Evolutionary conservation across 2,329 filamentous ascomycete species (phyloP).

Genomic region (Colletotrichum falcatum): DNA sequence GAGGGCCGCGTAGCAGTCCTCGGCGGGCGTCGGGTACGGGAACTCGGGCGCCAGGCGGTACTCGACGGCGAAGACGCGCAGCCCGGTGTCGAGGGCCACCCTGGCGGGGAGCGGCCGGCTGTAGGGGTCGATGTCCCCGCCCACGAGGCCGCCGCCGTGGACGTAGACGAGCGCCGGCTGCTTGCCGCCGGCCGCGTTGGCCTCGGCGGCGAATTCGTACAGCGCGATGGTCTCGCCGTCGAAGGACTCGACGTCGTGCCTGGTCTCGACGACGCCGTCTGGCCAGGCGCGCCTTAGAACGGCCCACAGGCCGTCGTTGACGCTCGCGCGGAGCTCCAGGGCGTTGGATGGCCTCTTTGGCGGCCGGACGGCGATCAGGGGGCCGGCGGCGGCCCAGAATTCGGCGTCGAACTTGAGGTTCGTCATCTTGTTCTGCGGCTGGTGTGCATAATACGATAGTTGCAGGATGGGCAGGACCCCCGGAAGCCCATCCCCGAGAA

Average conservation of each 20-base stretch:
- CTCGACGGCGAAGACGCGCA: conserved; percentile 53
- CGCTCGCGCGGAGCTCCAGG: conserved; percentile 2
- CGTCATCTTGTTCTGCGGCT: conserved; percentile 19
- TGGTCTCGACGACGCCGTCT: conserved; percentile 18
- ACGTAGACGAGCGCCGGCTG: conserved; percentile 52
- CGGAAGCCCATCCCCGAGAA: background rate
- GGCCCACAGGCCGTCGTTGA: conserved; percentile 12
- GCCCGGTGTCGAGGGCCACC: conserved; percentile 44
- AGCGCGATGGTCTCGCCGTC: conserved; percentile 30
- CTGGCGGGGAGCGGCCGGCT: conserved; percentile 22
- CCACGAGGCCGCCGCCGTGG: conserved; percentile 58
- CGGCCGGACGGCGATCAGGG: conserved; percentile 30
- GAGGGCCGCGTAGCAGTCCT: conserved; percentile 52
- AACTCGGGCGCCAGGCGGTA: conserved; percentile 59
- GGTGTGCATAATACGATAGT: conserved; percentile 7
- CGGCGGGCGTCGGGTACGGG: conserved; percentile 49
- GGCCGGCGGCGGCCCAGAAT: conserved; percentile 28
- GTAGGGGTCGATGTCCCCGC: conserved; percentile 46
- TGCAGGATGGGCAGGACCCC: conserved; percentile 5
- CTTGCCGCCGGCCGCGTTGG: background rate
- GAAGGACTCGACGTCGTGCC: conserved; percentile 15
- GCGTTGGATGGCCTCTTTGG: conserved; percentile 9
- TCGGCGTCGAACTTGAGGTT: conserved; percentile 29
- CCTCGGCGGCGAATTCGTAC: conserved; percentile 19
- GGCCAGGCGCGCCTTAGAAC: background rate